Evolutionary conservation across 1,284 basidiomycete species (phyloP), one percentile per base, ranked within the genome.

Genomic region (Microbotryum silenes-acaulis): DNA sequence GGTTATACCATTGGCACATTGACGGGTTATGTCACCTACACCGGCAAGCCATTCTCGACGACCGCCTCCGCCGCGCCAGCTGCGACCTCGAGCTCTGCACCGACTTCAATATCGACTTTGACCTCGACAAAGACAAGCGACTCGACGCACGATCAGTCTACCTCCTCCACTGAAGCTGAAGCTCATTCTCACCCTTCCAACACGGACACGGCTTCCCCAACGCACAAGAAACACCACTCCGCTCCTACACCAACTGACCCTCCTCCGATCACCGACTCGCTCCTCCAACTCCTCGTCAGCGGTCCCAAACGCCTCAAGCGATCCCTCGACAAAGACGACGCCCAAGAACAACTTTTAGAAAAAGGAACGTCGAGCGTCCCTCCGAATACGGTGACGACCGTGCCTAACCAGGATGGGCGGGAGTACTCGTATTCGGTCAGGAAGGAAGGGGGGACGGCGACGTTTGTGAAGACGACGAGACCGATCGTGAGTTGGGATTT

Each of bases 1-100:
- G 66, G 66, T 1, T 59, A 56, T 48, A 66, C 64, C 2, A 62
- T 68, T 42, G 67, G 64, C 3, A 68, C 67, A 1, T 7, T 68
- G 31, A 66, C 66, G 25, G 64, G 57, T 8, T 67, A 63, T 52
- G 66, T 67, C n/a, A 59, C 57, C 54, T 27, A 27, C 37, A 42
- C 37, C 12, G 37, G 37, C 9, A n/a, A 16, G 6, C 20, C 37
- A 18, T 46, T 27, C 33, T n/a, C 48, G 18, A 33, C 51, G 12
- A 53, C 18, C 33, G 6, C 33, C 14, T 5, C 51, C 12, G 31
- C 51, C 14, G 33, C 21, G 6, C 20, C 51, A 0, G 18, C 51
- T 42, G 29, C 51, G 6, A 21, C 51, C 18, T 42, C 16, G 37
- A 6, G 16, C 12, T 18, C 37, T 16, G 14, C 14, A 42, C 14